These are phyloP conservation scores for Trichoderma endophyticum DNA, from an alignment of 2,329 filamentous ascomycete genomes.

Conservation along the genomic window DNA sequence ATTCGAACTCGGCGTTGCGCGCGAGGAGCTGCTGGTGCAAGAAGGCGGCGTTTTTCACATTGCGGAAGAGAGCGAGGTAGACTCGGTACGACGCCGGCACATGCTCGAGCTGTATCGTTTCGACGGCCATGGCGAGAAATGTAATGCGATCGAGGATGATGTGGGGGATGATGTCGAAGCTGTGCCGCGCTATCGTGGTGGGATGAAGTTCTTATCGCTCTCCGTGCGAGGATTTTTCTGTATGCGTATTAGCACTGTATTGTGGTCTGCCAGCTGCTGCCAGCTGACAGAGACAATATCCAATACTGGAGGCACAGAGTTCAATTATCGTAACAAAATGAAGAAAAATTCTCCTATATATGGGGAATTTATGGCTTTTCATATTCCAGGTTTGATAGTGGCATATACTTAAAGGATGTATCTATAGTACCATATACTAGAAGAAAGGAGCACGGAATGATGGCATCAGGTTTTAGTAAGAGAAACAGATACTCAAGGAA, in stretches of 20 bases:
- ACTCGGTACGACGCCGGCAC: slow-evolving; percentile 65
- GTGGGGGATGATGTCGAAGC: neutral
- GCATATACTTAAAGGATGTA: neutral
- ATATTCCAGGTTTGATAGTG: neutral
- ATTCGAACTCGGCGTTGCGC: slow-evolving; percentile 82
- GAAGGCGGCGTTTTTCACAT: slow-evolving; percentile 73
- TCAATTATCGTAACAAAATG: neutral
- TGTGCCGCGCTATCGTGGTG: neutral
- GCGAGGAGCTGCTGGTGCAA: slow-evolving; percentile 81
- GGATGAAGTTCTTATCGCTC: neutral
- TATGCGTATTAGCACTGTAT: neutral
- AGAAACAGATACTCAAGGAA: neutral
- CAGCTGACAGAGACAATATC: neutral
- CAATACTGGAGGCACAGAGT: neutral
- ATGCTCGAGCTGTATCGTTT: slow-evolving; percentile 72
- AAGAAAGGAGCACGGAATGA: no score
- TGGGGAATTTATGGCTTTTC: neutral
- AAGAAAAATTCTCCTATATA: neutral
- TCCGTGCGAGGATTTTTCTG: neutral
- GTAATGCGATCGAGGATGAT: neutral
- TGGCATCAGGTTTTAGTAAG: no score
- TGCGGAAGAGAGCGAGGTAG: slow-evolving; percentile 70
- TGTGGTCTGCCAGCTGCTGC: neutral
- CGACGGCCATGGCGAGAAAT: slow-evolving; percentile 40
- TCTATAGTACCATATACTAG: neutral